phyloP scores from a whole-genome alignment of 805 yeast species.

The Blastobotrys americana region DNA sequence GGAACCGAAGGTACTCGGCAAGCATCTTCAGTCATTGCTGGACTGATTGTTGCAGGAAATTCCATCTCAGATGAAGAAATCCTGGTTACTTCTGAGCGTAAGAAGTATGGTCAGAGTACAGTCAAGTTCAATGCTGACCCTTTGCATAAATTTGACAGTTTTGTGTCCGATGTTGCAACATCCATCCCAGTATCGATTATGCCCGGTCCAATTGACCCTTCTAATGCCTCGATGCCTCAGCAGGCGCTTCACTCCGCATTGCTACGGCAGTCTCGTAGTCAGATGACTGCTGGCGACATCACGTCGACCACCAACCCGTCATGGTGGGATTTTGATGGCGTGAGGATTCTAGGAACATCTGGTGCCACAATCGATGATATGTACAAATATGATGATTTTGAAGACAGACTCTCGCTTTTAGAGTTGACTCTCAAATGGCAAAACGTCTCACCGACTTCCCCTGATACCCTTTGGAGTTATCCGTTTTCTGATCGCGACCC shows the following conservation, averaged over 20 bases:
- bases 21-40: conserved; percentile 31
- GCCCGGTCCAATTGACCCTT: conserved; percentile 85
- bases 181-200: conserved; percentile 65
- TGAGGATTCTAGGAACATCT: conserved; percentile 60
- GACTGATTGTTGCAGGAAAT: conserved; percentile 68
- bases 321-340: conserved; percentile 53
- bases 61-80: conserved; percentile 34
- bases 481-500: conserved; percentile 78
- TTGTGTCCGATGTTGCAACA: conserved; percentile 48
- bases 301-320: conserved; percentile 63
- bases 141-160: conserved; percentile 41
- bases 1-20: conserved; percentile 29
- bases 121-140: conserved; percentile 22
- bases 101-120: conserved; percentile 6
- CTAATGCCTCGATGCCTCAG: conserved; percentile 80
- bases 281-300: conserved; percentile 36
- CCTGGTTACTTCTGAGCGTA: conserved; percentile 1
- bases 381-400: conserved; percentile 49
- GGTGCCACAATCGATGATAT: conserved; percentile 86
- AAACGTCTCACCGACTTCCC: conserved; percentile 87
- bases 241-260: conserved; percentile 80
- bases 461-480: conserved; percentile 87
- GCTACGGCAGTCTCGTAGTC: conserved; percentile 40
- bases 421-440: conserved; percentile 75
- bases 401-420: conserved; percentile 46